These are phyloP conservation scores for Cercospora sp. DNA, from an alignment of 2,329 filamentous ascomycete genomes.

Conservation along the genomic window DNA sequence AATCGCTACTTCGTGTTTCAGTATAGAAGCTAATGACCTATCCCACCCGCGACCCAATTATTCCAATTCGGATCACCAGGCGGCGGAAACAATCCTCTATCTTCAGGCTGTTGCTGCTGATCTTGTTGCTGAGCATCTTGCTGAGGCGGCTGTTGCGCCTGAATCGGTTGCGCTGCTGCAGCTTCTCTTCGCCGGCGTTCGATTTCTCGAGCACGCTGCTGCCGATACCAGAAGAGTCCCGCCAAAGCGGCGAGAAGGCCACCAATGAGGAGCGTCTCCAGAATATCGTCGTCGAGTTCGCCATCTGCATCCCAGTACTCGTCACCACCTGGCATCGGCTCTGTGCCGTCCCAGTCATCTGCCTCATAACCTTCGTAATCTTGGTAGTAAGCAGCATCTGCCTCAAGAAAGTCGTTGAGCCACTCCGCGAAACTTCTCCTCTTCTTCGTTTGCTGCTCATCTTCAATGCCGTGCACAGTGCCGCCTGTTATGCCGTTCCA, in stretches of 20 bases:
- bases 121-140: conserved; percentile 40
- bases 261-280: conserved; percentile 84
- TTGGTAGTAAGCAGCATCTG: conserved; percentile 43
- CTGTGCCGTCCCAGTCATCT: conserved; percentile 46
- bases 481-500: conserved; percentile 94
- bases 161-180: conserved; percentile 32
- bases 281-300: conserved; percentile 67
- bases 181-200: conserved; percentile 52
- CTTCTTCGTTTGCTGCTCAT: conserved; percentile 55
- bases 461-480: conserved; percentile 86
- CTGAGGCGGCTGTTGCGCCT: conserved; percentile 33
- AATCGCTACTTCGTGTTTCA: background rate
- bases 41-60: conserved; percentile 67
- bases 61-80: conserved; percentile 67
- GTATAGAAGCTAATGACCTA: conserved; percentile 54
- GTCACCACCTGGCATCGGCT: conserved; percentile 55
- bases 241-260: conserved; percentile 72
- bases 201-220: conserved; percentile 58
- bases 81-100: conserved; percentile 62
- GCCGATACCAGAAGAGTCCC: conserved; percentile 77
- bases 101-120: conserved; percentile 45
- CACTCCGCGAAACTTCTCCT: conserved; percentile 68
- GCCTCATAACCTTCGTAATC: conserved; percentile 52
- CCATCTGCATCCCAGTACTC: conserved; percentile 60
- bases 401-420: conserved; percentile 79